phyloP scores from a whole-genome alignment of 2,329 filamentous ascomycete species.

The Teratosphaeria gauchensis region DNA sequence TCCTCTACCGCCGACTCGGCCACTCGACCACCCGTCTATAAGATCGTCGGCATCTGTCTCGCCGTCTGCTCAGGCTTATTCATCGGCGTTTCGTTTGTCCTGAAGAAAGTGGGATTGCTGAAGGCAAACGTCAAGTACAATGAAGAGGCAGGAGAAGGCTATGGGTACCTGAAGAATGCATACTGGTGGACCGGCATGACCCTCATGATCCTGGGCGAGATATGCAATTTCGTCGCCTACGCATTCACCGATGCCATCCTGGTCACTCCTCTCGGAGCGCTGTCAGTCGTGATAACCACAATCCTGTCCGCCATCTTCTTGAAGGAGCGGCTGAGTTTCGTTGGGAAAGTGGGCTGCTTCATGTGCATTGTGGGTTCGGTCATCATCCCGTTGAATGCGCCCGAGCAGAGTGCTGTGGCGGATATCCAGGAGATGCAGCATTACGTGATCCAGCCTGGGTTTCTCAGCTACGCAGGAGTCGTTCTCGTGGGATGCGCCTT shows the following conservation, averaged over 20 bases:
- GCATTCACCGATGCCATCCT: conserved; percentile 94
- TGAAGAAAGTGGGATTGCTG: conserved; percentile 88
- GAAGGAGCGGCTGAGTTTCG: conserved; percentile 88
- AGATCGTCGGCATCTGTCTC: conserved; percentile 74
- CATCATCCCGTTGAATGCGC: conserved; percentile 90
- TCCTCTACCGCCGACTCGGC: conserved; percentile 10
- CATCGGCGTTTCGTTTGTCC: conserved; percentile 87
- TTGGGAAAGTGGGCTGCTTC: conserved; percentile 93
- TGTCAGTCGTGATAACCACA: conserved; percentile 87
- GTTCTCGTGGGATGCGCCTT: conserved; percentile 64
- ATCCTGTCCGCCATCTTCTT: conserved; percentile 88
- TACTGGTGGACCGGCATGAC: conserved; percentile 97
- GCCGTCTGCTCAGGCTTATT: conserved; percentile 83
- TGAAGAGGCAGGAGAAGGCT: conserved; percentile 89
- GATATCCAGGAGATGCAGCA: conserved; percentile 88
- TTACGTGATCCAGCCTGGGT: conserved; percentile 78
- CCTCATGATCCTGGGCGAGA: conserved; percentile 91
- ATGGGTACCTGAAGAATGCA: conserved; percentile 89
- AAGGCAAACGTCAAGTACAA: conserved; percentile 94
- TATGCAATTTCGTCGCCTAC: conserved; percentile 96
- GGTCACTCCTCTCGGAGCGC: conserved; percentile 81
- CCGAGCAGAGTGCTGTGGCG: conserved; percentile 70
- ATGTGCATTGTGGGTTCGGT: conserved; percentile 88
- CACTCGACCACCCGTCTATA: conserved; percentile 55
- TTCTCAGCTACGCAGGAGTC: conserved; percentile 74